A percentile compares a stretch with the other conserved stretches of the same genome.
These are phyloP conservation scores for Ogataea hybrid DNA, from an alignment of 1,139 yeast species.

Conservation along the genomic window DNA sequence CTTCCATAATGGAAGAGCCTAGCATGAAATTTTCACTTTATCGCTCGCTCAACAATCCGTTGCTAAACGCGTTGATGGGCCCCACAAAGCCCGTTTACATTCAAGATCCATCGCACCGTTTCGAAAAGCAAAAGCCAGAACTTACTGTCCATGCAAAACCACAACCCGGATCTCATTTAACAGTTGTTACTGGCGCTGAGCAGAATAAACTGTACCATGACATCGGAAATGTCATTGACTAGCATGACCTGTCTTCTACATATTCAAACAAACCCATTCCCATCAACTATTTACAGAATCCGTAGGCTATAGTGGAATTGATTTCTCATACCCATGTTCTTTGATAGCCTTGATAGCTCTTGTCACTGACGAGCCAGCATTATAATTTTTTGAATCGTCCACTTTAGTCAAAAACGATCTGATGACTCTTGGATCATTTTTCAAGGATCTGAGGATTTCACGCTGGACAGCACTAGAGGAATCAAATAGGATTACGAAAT, in stretches of 20 bases:
- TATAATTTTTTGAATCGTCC: constrained; percentile 53
- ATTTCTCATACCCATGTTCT: constrained; percentile 18
- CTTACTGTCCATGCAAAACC: constrained; percentile 3
- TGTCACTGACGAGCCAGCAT: constrained; percentile 52
- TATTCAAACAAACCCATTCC: background rate
- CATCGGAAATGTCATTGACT: constrained; percentile 23
- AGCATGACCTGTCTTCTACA: background rate
- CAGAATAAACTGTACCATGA: constrained; percentile 5
- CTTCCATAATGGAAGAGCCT: background rate
- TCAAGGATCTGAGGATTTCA: constrained; percentile 76
- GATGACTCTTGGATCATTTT: constrained; percentile 86
- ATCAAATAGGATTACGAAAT: constrained; percentile 84
- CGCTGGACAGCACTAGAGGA: constrained; percentile 82
- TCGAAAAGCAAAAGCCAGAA: constrained; percentile 5
- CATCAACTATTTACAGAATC: constrained; percentile 6
- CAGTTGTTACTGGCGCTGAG: too few species aligned
- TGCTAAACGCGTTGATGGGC: constrained; percentile 25
- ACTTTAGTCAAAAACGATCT: constrained; percentile 73
- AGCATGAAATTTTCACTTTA: constrained; percentile 6
- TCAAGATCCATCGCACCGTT: background rate
- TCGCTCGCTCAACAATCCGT: constrained; percentile 21
- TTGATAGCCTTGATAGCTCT: constrained; percentile 32
- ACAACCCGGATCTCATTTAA: too few species aligned
- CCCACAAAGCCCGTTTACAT: constrained; percentile 28
- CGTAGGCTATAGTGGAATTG: constrained; percentile 2